These are phyloP conservation scores for Heliosperma pusillum DNA, from an alignment of 148 eudicot species.

Conservation along the genomic window DNA sequence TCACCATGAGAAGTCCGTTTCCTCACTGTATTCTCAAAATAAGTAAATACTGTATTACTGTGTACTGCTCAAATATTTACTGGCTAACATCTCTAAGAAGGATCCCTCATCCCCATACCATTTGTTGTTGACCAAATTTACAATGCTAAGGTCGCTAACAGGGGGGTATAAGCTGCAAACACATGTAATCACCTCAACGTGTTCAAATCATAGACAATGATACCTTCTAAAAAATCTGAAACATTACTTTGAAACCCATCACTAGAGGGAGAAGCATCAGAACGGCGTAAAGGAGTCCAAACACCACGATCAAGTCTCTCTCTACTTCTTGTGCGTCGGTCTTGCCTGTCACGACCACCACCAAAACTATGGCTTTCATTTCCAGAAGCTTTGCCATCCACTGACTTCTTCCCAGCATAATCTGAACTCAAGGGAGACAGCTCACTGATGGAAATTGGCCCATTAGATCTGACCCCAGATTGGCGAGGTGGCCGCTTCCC, in stretches of 20 bases:
- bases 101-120: neutral
- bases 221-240: constrained; percentile 60
- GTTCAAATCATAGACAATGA: constrained; percentile 10
- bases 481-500: constrained; percentile 82
- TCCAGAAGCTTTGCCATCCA: constrained; percentile 47
- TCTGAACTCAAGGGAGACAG: constrained; percentile 32
- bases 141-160: neutral
- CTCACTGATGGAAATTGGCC: constrained; percentile 25
- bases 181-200: neutral
- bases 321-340: constrained; percentile 71
- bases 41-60: neutral
- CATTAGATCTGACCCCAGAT: constrained; percentile 40
- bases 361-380: constrained; percentile 42
- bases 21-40: neutral
- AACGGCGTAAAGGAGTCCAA: constrained; percentile 82
- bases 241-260: constrained; percentile 46
- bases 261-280: constrained; percentile 62
- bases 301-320: constrained; percentile 95
- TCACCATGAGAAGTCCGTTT: neutral
- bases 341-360: constrained; percentile 58
- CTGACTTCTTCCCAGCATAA: constrained; percentile 34
- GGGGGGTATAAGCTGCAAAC: neutral
- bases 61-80: neutral
- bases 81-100: neutral
- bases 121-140: neutral